These are phyloP conservation scores for Mortierella sp. DNA, from an alignment of 371 early-diverging fungal species.

Conservation along the genomic window DNA sequence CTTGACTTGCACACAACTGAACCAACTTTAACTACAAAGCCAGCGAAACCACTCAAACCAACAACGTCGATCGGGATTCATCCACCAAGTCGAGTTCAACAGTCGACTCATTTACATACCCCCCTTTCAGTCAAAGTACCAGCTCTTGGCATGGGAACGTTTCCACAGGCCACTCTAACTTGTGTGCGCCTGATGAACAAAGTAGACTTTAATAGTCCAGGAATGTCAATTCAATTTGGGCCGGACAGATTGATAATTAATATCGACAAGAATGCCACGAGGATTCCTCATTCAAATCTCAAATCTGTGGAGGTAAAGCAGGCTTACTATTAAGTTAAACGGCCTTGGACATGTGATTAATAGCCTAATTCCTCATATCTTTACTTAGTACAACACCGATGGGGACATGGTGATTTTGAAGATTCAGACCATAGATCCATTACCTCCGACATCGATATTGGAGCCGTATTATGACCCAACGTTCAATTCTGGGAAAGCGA, in stretches of 20 bases:
- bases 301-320: constrained; percentile 29
- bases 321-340: background rate
- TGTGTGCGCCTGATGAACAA: constrained; percentile 15
- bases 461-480: constrained; percentile 30
- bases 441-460: constrained; percentile 14
- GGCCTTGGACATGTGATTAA: background rate
- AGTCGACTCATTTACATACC: background rate
- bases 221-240: constrained; percentile 43
- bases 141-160: constrained; percentile 31
- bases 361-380: background rate
- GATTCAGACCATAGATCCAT: constrained; percentile 14
- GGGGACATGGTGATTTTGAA: constrained; percentile 16
- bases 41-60: background rate
- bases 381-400: constrained; percentile 20
- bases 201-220: constrained; percentile 17
- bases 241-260: constrained; percentile 34
- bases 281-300: constrained; percentile 23
- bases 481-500: constrained; percentile 15
- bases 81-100: background rate
- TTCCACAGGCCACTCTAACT: constrained; percentile 30
- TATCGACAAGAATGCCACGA: constrained; percentile 27
- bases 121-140: constrained; percentile 9
- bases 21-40: background rate
- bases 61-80: background rate
- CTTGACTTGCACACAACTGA: background rate